phyloP scores from a whole-genome alignment of 148 eudicot species.

The Heliamphora exappendiculata region DNA sequence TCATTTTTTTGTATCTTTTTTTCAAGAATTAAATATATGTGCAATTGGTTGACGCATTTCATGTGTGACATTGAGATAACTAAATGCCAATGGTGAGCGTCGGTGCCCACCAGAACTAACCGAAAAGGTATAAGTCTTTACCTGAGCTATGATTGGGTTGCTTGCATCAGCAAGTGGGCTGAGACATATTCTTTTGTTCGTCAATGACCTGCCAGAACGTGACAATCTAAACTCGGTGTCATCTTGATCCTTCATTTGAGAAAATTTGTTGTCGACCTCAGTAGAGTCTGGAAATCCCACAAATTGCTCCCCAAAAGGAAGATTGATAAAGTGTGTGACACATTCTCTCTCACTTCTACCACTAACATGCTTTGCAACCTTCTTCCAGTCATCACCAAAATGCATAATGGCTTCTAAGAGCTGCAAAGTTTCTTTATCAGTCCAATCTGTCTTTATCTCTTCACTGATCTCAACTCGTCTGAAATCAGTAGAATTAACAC shows the following conservation, averaged over 20 bases:
- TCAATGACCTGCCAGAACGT: constrained; percentile 15
- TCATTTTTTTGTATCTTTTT: background rate
- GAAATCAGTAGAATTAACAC: constrained; percentile 57
- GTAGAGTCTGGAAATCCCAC: constrained; percentile 44
- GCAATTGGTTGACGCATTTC: background rate
- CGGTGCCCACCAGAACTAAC: background rate
- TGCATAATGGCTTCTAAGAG: constrained; percentile 87
- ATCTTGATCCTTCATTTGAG: constrained; percentile 29
- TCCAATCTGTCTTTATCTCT: constrained; percentile 70
- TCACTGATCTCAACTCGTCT: constrained; percentile 89
- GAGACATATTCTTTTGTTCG: constrained; percentile 56
- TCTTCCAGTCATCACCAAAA: constrained; percentile 92
- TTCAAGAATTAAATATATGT: background rate
- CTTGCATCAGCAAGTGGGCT: constrained; percentile 90
- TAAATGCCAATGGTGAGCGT: background rate
- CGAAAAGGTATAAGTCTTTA: constrained; percentile 17
- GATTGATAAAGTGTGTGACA: constrained; percentile 73
- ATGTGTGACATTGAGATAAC: background rate
- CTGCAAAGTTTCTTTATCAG: constrained; percentile 78
- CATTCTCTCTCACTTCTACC: constrained; percentile 87
- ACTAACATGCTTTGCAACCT: constrained; percentile 71
- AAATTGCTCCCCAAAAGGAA: constrained; percentile 92
- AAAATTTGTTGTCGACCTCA: constrained; percentile 29
- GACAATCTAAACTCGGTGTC: constrained; percentile 28
- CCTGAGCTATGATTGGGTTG: constrained; percentile 99